Evolutionary conservation across 805 yeast genomes (phyloP), one percentile per base, ranked within the genome.

Genomic region (Starmerella stigmatis): DNA sequence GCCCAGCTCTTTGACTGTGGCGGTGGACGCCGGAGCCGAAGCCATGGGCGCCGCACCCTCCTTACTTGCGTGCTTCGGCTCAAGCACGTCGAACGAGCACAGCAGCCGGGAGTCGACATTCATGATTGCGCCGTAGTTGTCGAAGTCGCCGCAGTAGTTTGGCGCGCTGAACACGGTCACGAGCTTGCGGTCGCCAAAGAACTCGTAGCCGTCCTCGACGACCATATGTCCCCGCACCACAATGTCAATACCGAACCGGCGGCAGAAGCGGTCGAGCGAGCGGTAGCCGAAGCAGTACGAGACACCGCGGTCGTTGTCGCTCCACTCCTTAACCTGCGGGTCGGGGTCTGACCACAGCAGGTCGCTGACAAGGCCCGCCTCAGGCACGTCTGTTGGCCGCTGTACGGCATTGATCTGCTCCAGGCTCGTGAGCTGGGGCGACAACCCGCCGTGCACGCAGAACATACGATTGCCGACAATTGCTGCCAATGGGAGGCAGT

Each of bases 121-220:
- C 97, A 92, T 89, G 7, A 92, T 96, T 1, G 98, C 98, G 16
- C 95, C 96, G 94, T 94, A 85, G 59, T 86, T 86, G 62, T 86
- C 84, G 58, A 79, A 79, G 60, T 79, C 86, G 13, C 86, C 86
- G 57, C 86, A 79, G 59, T 79, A 79, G 59, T 79, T 80, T 11
- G 86, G 86, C 1, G 86, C 86, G 43, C 78, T 71, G 58, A 79
- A 79, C 20, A 79, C 83, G 0, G 86, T 79, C 22, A 80, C 86
- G 50, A 79, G 66, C 11, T 79, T 73, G 27, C 81, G 65, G 57
- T 78, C 81, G 56, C 78, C 79, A 65, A 79, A 79, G 54, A 79
- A 79, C 61, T 79, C 86, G 61, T 79, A 79, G 8, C 86, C 86
- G 56, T 80, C 86, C 57, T 79, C 86, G 10, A 79, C 86, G 48